Conservation (phyloP, 768 basidiomycete genomes). For the Xanthoconium purpureum region DNA sequence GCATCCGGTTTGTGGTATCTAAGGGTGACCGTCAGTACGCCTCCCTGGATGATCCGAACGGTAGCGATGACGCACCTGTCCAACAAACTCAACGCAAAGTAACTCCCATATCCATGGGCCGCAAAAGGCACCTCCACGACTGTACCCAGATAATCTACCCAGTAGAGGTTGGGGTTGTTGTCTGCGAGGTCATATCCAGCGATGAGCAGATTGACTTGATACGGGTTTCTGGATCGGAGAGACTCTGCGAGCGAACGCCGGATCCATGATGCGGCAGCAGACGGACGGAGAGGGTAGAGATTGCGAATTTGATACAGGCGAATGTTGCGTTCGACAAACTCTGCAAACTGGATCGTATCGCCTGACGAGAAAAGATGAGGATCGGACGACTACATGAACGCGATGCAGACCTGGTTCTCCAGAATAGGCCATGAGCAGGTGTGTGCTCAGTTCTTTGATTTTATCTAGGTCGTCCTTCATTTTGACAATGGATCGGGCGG, state of each 20-base stretch:
- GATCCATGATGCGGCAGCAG: constrained; percentile 93
- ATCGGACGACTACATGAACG: neutral
- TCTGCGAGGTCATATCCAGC: constrained; percentile 88
- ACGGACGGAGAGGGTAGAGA: constrained; percentile 82
- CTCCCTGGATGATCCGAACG: neutral
- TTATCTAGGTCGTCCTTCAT: constrained; percentile 98
- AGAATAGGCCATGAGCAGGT: constrained; percentile 91
- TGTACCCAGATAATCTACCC: constrained; percentile 96
- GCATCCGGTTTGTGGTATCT: constrained; percentile 93
- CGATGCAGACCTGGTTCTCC: constrained; percentile 73
- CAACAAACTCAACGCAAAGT: constrained; percentile 88
- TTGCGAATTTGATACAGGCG: constrained; percentile 95
- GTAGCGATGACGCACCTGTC: constrained; percentile 58
- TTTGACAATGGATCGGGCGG: constrained; percentile 90
- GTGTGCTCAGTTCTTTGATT: constrained; percentile 86
- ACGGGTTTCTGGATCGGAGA: constrained; percentile 82
- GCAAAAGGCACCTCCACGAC: constrained; percentile 86
- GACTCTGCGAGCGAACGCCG: constrained; percentile 86
- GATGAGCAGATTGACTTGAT: constrained; percentile 88
- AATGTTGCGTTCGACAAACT: constrained; percentile 94
- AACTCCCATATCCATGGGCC: constrained; percentile 93
- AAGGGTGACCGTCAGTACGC: neutral
- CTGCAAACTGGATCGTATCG: constrained; percentile 95
- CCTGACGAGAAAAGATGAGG: constrained; percentile 45
- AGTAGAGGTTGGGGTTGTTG: constrained; percentile 76